Base-by-base conservation (phyloP, 495 filamentous ascomycete species). In the Penicillium goetzii region DNA sequence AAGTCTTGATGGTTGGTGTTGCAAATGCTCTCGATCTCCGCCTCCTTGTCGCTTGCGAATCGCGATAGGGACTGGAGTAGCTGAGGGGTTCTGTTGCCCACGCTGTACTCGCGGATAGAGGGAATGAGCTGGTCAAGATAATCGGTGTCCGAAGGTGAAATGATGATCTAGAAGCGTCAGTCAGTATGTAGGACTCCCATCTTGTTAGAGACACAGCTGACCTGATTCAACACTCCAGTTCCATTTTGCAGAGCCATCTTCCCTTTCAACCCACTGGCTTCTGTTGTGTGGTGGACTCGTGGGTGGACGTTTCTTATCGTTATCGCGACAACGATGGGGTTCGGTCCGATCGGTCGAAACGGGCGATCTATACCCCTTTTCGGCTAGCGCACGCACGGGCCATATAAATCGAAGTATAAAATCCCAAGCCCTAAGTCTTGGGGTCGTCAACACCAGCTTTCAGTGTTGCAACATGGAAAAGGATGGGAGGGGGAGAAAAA, bases 1-100 rank as follows among this genome's bases (percentile, higher is more conserved):
- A 99, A 99, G 61, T 97, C 95, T 70, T 98, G 94, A 72, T 97
- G 95, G 68, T 97, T 97, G 34, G 88, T 91, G 70, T 94, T 90
- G 73, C 95, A 97, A 64, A 99, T 95, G 14, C 86, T 85, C 77
- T 99, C 96, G 60, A 99, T 98, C 67, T 98, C 92, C 2, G 83
- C 74, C 72, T 99, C 96, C 57, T 93, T 89, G 54, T 96, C 90
- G 58, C 87, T 85, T 32, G 93, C 90, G 76, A 97, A 93, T 53
- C 87, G 85, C 15, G 87, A 84, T 36, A 99, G 79, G 57, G 88
- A 87, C 61, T 92, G 89, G 55, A 92, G 80, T 49, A 99, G 88
- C 56, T 88, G 85, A 23, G 83, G 80, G 8, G 90, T 88, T 52
- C 90, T 86, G 56, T 88, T 86, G n/a, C 89, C 89, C 53, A 86